Base-by-base conservation (phyloP, 805 yeast genomes). In the Yarrowia divulgata region DNA sequence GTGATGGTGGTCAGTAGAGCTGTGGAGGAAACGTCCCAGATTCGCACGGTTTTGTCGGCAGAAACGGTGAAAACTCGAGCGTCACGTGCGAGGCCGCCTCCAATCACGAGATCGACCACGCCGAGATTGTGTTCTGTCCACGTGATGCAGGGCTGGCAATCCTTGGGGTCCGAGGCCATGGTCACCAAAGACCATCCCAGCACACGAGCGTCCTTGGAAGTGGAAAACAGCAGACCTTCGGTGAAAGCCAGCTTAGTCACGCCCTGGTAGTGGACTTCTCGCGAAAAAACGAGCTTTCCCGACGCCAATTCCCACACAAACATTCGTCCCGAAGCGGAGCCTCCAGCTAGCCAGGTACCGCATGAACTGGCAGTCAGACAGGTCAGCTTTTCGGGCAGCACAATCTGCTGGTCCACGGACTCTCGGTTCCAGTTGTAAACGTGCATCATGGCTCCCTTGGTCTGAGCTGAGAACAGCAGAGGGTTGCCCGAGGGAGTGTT, bases 241-340 rank as follows among this genome's bases (percentile, higher is more conserved):
- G 79, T 72, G 73, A 90, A 86, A 72, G 82, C 83, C 43, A 94
- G 76, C 40, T 82, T 83, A 0, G 88, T 83, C 8, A 92, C 84
- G 8, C 84, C 81, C 78, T 94, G 98, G 77, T 91, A 94, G 79
- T 94, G 98, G 0, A 91, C 88, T 64, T 90, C 93, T 74, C 86
- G 87, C 4, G 87, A 96, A 58, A 85, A 81, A 32, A 93, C 75
- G 58, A 95, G 81, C 32, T 85, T 79, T 0, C 98, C 98, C 1
- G 95, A 89, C 10, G 83, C 78, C 66, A 93, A 75, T 73, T 92
- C 97, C 98, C 98, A 94, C 0, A 93, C 77, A 75, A 90, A 90
- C 16, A 95, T 71, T 72, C 88, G 85, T 13, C 98, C 98, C n/a
- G 88, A 75, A 70, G 81, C 76, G 67, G 95, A 83, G 70, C 94